Evolutionary conservation across 106 monocot genomes (phyloP).

Genomic region (Dendrobium chrysotoxum): DNA sequence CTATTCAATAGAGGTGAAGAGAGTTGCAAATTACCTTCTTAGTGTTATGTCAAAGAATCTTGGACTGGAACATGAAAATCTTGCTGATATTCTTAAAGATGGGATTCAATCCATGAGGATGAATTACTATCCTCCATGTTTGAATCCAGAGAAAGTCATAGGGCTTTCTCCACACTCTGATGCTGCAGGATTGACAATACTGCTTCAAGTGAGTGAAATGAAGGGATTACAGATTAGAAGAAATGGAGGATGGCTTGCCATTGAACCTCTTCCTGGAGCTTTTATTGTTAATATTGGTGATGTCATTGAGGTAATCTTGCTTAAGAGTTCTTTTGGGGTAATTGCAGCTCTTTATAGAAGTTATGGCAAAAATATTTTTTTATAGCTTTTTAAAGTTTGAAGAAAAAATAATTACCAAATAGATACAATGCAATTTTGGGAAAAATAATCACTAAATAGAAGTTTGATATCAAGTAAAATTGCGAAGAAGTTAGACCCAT

Average conservation of each 20-base stretch:
- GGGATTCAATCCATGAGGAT: conserved; percentile 17
- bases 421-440: no score
- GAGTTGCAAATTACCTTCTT: conserved; percentile 10
- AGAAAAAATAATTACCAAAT: no score
- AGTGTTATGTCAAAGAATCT: conserved; percentile 20
- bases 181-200: conserved; percentile 12
- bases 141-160: conserved; percentile 11
- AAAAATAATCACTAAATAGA: no score
- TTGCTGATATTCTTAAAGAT: neutral
- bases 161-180: conserved; percentile 36
- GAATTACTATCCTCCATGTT: conserved; percentile 33
- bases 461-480: neutral
- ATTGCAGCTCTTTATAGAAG: no score
- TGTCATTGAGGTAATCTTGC: conserved; percentile 23
- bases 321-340: no score
- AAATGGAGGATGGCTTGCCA: conserved; percentile 17
- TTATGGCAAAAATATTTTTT: neutral
- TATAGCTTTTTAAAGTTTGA: no score
- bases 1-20: conserved; percentile 15
- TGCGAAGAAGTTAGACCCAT: neutral
- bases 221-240: conserved; percentile 25
- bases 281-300: conserved; percentile 36
- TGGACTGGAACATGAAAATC: neutral
- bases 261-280: conserved; percentile 25
- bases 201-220: conserved; percentile 24